phyloP scores from a whole-genome alignment of 1,139 yeast genomes.

The Hansenula sp. region DNA sequence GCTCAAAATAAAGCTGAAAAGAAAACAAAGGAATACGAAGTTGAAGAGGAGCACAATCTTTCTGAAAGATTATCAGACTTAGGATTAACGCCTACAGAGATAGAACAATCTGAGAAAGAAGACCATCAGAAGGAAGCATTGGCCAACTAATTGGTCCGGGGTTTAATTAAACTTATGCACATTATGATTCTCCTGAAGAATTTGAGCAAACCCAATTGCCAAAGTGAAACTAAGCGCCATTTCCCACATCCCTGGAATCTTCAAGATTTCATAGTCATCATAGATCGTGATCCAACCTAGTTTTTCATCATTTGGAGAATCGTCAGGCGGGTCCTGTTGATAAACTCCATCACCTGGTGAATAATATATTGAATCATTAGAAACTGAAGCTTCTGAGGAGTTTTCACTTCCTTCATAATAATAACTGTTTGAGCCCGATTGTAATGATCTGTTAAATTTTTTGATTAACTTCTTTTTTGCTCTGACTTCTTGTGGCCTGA shows the following conservation, averaged over 20 bases:
- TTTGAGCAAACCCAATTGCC: slow-evolving; percentile 47
- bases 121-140: background rate
- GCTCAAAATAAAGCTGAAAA: slow-evolving; percentile 13
- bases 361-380: slow-evolving; percentile 28
- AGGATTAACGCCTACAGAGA: slow-evolving; percentile 8
- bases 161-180: background rate
- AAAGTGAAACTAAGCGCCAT: slow-evolving; percentile 49
- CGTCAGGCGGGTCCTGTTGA: slow-evolving; percentile 47
- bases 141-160: background rate
- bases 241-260: slow-evolving; percentile 46
- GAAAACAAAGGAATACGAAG: slow-evolving; percentile 2
- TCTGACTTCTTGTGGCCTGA: slow-evolving; percentile 50
- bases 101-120: background rate
- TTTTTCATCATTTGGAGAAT: slow-evolving; percentile 54
- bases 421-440: slow-evolving; percentile 10
- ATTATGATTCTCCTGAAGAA: slow-evolving; percentile 20
- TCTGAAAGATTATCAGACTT: slow-evolving; percentile 6
- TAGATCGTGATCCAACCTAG: slow-evolving; percentile 63
- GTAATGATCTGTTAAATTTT: slow-evolving; percentile 19
- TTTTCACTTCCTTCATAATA: slow-evolving; percentile 5
- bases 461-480: slow-evolving; percentile 39
- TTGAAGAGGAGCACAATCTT: slow-evolving; percentile 5
- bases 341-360: slow-evolving; percentile 56
- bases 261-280: slow-evolving; percentile 34
- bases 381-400: background rate